Evolutionary conservation across 139 green algal genomes (phyloP), one percentile per base, ranked within the genome.

Genomic region (Chloropicon primus): DNA sequence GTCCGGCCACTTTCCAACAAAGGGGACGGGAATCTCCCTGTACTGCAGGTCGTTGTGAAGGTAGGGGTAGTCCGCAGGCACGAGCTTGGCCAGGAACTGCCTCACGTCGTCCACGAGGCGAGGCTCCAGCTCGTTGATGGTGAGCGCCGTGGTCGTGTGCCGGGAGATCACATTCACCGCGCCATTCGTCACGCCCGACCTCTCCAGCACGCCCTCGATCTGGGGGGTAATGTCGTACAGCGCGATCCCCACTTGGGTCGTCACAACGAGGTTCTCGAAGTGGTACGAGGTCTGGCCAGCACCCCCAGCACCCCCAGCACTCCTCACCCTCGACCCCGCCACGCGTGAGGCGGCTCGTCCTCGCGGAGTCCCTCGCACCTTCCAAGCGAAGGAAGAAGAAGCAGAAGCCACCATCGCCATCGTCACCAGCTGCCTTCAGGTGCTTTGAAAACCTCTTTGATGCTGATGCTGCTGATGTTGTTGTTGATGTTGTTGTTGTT

Each of bases 21-120:
- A 62, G 41, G 41, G 41, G 41, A 62, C 41, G 71, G 71, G 71
- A 26, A 27, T 27, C 3, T 90, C 82, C 1, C 91, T 73, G 28
- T 92, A 76, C 78, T 95, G 88, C 17, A 94, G 76, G 80, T 94
- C 91, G 82, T 94, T 95, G 87, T 95, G 91, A 24, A 95, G 80
- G 83, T 94, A 95, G 0, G 88, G 85, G 23, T 88, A 81, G 0
- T 22, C 28, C 2, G 90, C 80, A 0, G 90, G 89, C 1, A 87
- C 89, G 25, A 93, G 74, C 75, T 81, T 82, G 24, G 73, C 78
- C 24, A 62, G 74, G 76, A 87, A 88, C 84, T 90, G 86, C 25
- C 88, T 79, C 1, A 92, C 84, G 84, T 96, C 91, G 81, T 96
- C 90, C 82, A 94, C 77, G 2, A 94, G 84, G 0, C 90, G 83